phyloP scores from a whole-genome alignment of 2,329 filamentous ascomycete species.

The Hirsutella minnesotensis region DNA sequence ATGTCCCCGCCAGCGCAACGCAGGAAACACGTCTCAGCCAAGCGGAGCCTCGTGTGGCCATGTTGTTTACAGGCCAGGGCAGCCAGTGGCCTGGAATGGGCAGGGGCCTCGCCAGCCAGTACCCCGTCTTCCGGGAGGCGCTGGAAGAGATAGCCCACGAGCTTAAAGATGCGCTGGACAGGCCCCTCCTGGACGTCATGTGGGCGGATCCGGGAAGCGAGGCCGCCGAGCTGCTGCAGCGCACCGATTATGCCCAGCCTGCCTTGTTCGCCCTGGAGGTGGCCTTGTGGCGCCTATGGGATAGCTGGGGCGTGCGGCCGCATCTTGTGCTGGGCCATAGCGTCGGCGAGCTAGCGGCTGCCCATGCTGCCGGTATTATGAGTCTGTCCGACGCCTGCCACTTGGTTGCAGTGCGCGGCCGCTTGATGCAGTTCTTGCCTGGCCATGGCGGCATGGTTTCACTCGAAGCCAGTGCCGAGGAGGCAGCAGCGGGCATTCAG shows the following conservation, averaged over 20 bases:
- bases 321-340: constrained; percentile 14
- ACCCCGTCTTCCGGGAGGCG: constrained; percentile 14
- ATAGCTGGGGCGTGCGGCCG: constrained; percentile 16
- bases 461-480: constrained; percentile 20
- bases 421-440: constrained; percentile 36
- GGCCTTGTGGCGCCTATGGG: constrained; percentile 18
- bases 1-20: neutral
- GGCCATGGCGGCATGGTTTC: constrained; percentile 19
- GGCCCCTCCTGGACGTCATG: constrained; percentile 14
- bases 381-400: constrained; percentile 17
- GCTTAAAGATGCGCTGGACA: constrained; percentile 12
- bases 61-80: constrained; percentile 25
- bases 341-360: constrained; percentile 15
- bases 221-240: constrained; percentile 12
- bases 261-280: constrained; percentile 21
- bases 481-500: constrained; percentile 25
- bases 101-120: constrained; percentile 13
- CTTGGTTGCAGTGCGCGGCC: constrained; percentile 18
- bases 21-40: too few relatives aligned
- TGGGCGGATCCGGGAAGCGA: constrained; percentile 13
- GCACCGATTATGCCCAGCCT: constrained; percentile 19
- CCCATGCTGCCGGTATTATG: constrained; percentile 18
- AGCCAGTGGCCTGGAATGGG: constrained; percentile 20
- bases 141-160: constrained; percentile 9
- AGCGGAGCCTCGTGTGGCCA: constrained; percentile 8